A percentile compares a stretch with the other conserved stretches of the same genome.
Evolutionary conservation across 495 filamentous ascomycete genomes (phyloP).

Genomic region (Gamarada debralockiae): DNA sequence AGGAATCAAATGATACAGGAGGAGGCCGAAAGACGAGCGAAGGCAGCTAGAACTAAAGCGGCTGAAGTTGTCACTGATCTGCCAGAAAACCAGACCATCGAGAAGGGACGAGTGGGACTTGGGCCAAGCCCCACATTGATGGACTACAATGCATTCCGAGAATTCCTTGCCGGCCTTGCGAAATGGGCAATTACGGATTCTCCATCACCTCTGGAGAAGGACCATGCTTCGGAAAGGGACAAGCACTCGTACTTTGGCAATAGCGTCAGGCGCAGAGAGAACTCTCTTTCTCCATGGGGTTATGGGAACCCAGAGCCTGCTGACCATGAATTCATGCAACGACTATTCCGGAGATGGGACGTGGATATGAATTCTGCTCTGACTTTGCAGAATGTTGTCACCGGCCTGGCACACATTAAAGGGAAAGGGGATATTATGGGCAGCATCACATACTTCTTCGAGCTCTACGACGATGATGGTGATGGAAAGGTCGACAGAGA

Average conservation of each 20-base stretch:
- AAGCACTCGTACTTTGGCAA: constrained; percentile 49
- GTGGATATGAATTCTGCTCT: constrained; percentile 67
- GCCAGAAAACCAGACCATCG: constrained; percentile 45
- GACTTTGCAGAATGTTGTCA: constrained; percentile 85
- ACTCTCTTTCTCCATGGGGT: constrained; percentile 66
- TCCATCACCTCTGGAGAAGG: constrained; percentile 54
- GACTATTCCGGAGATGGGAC: constrained; percentile 88
- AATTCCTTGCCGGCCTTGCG: constrained; percentile 83
- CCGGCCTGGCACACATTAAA: constrained; percentile 83
- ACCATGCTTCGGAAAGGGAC: constrained; percentile 31
- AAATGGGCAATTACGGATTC: constrained; percentile 89
- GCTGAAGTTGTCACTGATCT: constrained; percentile 38
- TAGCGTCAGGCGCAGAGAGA: constrained; percentile 44
- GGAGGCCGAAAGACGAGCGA: constrained; percentile 63
- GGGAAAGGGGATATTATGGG: constrained; percentile 94
- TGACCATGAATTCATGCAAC: constrained; percentile 91
- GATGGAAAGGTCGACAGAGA: constrained; percentile 95
- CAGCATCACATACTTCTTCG: constrained; percentile 94
- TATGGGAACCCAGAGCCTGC: constrained; percentile 72
- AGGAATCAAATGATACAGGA: constrained; percentile 73
- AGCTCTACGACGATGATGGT: constrained; percentile 89
- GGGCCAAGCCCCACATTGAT: constrained; percentile 86
- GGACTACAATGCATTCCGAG: constrained; percentile 94
- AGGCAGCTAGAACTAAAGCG: constrained; percentile 51
- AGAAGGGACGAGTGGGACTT: constrained; percentile 81